phyloP scores from a whole-genome alignment of 345 rosid genomes.

The Camelina neglecta region DNA sequence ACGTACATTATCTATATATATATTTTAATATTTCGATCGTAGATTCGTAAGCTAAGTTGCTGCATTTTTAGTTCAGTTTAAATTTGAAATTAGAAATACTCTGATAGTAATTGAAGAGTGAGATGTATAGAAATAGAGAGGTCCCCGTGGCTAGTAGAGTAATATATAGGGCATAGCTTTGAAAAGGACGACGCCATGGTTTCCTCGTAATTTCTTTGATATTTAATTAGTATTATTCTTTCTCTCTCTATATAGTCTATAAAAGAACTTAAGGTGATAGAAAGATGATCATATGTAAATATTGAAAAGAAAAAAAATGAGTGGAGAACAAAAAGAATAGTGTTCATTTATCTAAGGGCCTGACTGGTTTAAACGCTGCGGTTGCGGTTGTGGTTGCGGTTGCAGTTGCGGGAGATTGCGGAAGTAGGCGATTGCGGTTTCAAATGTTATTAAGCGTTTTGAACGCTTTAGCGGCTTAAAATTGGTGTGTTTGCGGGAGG shows the following conservation, averaged over 20 bases:
- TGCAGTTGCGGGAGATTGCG: no score
- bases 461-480: no score
- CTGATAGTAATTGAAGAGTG: conserved; percentile 25
- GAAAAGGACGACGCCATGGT: conserved; percentile 43
- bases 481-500: no score
- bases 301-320: not conserved
- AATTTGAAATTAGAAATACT: not conserved
- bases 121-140: conserved; percentile 36
- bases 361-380: no score
- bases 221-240: conserved; percentile 21
- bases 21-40: not conserved
- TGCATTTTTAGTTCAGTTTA: not conserved
- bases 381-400: no score
- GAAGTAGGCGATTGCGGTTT: no score
- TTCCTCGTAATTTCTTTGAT: conserved; percentile 39
- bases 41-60: not conserved
- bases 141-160: conserved; percentile 33
- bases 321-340: conserved; percentile 25
- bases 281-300: conserved; percentile 21
- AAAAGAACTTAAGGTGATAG: not conserved
- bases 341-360: not conserved
- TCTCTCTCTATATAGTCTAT: conserved; percentile 20
- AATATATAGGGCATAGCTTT: conserved; percentile 39
- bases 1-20: no score
- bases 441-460: no score